Evolutionary conservation across 2,329 filamentous ascomycete genomes (phyloP), one percentile per base, ranked within the genome.

Genomic region (Neofusicoccum kwambonambiense): DNA sequence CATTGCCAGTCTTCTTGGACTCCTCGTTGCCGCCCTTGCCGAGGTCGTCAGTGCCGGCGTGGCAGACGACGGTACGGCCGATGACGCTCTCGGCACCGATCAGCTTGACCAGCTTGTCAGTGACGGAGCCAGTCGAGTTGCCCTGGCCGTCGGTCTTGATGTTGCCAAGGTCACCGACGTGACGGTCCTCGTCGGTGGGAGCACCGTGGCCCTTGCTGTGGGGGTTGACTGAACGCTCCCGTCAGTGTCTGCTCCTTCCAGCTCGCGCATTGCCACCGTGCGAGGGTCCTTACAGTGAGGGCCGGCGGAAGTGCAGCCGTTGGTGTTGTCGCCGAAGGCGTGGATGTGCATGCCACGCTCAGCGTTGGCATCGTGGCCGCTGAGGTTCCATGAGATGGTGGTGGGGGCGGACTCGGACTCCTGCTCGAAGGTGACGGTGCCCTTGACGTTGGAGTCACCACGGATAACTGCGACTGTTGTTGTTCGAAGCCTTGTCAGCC

Each of bases 271-370:
- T 35, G n/a, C 8, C 39, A 47, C 17, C 17, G 17, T 8, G 13
- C 35, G 22, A 19, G 50, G 44, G 35, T 65, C 83, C 91, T 79
- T 84, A 96, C 93, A 99, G 86, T 99, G 95, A 81, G 95, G 94
- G 63, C 95, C 95, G 71, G 95, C 95, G 71, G 91, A 96, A 71
- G 94, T 98, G 91, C 95, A 99, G 81, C 95, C 95, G 84, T 99
- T 99, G 86, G 95, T 98, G 88, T 98, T 98, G 87, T 98, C 95
- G 80, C 95, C 95, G 77, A 97, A 99, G 81, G 95, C 92, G 86
- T 99, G 95, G 77, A 99, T 89, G 87, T 99, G 95, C 87, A 98
- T 93, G 81, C 92, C 95, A 82, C 95, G 94, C 89, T 96, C 88
- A 77, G 95, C 93, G 80, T 96, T 97, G 82, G 94, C 76, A 78